A percentile compares a stretch with the other conserved stretches of the same genome.
phyloP scores from a whole-genome alignment of 352 stramenopile genomes.

The Globisporangium orthogonon region DNA sequence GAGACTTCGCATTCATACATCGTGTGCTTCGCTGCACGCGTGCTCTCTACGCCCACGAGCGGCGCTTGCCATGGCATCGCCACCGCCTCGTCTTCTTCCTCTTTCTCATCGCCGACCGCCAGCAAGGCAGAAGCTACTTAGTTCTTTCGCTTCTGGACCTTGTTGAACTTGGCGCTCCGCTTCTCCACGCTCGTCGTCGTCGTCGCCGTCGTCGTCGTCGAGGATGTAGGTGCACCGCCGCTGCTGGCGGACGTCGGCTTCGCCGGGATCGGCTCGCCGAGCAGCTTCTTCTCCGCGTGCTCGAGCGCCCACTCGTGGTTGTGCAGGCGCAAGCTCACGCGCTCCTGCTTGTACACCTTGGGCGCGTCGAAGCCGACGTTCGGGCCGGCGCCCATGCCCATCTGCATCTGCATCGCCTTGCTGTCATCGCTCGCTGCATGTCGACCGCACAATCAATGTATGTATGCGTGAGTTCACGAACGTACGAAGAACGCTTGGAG shows the following conservation, averaged over 20 bases:
- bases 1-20: no score
- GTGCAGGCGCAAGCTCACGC: slow-evolving; percentile 76
- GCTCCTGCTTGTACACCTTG: slow-evolving; percentile 88
- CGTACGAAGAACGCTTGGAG: background rate
- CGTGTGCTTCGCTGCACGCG: no score
- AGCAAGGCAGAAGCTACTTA: background rate
- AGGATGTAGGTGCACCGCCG: slow-evolving; percentile 4
- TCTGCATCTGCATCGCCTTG: slow-evolving; percentile 90
- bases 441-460: background rate
- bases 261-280: slow-evolving; percentile 60
- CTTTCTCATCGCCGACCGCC: no score
- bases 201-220: slow-evolving; percentile 7
- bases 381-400: slow-evolving; percentile 82
- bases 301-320: slow-evolving; percentile 79
- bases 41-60: no score
- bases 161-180: slow-evolving; percentile 68
- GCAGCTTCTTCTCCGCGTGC: slow-evolving; percentile 76
- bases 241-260: slow-evolving; percentile 18
- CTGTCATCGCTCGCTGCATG: slow-evolving; percentile 76
- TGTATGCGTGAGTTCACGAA: no score
- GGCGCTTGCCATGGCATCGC: no score
- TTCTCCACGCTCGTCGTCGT: slow-evolving; percentile 31
- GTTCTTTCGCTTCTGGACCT: slow-evolving; percentile 57
- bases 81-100: no score
- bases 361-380: slow-evolving; percentile 88